Evolutionary conservation across 352 stramenopile genomes (phyloP), one percentile per base, ranked within the genome.

Genomic region (Aphanomyces astaci): DNA sequence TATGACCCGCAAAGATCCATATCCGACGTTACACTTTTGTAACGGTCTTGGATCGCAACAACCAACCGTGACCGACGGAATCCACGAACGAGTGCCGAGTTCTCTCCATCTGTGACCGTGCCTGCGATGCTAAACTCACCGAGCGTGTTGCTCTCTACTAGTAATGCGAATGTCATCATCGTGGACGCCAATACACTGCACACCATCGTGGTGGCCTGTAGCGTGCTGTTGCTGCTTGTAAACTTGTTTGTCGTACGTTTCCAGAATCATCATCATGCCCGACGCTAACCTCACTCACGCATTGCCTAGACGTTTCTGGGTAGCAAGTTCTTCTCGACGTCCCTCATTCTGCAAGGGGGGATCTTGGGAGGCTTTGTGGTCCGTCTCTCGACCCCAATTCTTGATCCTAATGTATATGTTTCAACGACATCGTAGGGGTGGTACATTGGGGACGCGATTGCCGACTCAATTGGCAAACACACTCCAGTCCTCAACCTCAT

Each of bases 301-400:
- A 25, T 39, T 22, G n/a, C 7, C 4, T 59, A 68, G 62, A 45
- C 45, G 10, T 68, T 68, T 68, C 11, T 33, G 10, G 62, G 62
- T 10, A 59, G 33, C 48, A 68, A 68, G 43, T 30, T 59, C 32
- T 68, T 68, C 28, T 51, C 39, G 3, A 68, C 30, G 7, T 57
- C 40, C 9, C 62, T 68, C 17, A 27, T 60, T 2, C 19, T 68
- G 2, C 62, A 68, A 60, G 62, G 43, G 13, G 62, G 19, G 28
- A 68, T 59, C 30, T 31, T 68, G 7, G 62, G 62, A 17, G 32
- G 33, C 27, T 52, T 45, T 36, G 17, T 66, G 30, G 59, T 53
- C 4, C 22, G 51, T 32, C 13, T 32, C 22, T 59, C 25, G 19
- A 22, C 25, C 15, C 2, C 25, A 28, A 28, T 66, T 56, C 27